Evolutionary conservation across 2,329 filamentous ascomycete genomes (phyloP), one percentile per base, ranked within the genome.

Genomic region (Elsinoe necatrix): DNA sequence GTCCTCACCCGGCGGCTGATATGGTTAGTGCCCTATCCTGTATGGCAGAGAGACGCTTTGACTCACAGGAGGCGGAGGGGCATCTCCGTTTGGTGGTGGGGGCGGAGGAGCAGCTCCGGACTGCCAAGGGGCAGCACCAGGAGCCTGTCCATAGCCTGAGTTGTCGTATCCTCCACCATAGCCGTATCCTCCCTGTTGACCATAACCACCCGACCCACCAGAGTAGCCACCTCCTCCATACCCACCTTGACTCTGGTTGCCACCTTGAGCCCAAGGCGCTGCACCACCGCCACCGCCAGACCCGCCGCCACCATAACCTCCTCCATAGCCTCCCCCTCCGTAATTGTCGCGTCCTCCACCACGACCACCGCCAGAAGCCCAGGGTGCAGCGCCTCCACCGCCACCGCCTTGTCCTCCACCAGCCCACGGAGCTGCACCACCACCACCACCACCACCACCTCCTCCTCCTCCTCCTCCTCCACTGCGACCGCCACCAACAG

Each of bases 21-120:
- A n/a, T 14, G 16, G 18, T 25, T 52, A 52, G 29, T 25, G 34
- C 9, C 7, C 16, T 20, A 16, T 11, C n/a, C 18, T 8, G 12
- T 12, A 42, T 9, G 11, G 5, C 16, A 1, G 16, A 29, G n/a
- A 9, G 29, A 12, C 2, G 16, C 9, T 14, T 16, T 12, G 4
- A 54, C 56, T 45, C 37, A 57, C 56, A 20, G 82, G 83, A 20
- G 83, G 83, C 12, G 80, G 83, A 35, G 83, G 82, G 57, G 83
- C 79, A 61, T 82, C 82, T 61, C 76, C 75, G 56, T 77, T 78
- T 59, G 80, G 79, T 21, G 81, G 80, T n/a, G 82, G 80, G 1
- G 83, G 81, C 23, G 83, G 83, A 50, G 55, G 50, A 12, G 57
- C 57, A 42, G 80, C 80, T 57, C 77, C 73, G 42, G 85, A 80